Evolutionary conservation across 495 filamentous ascomycete species (phyloP).

Genomic region (Pseudomonodictys pantanalensis): DNA sequence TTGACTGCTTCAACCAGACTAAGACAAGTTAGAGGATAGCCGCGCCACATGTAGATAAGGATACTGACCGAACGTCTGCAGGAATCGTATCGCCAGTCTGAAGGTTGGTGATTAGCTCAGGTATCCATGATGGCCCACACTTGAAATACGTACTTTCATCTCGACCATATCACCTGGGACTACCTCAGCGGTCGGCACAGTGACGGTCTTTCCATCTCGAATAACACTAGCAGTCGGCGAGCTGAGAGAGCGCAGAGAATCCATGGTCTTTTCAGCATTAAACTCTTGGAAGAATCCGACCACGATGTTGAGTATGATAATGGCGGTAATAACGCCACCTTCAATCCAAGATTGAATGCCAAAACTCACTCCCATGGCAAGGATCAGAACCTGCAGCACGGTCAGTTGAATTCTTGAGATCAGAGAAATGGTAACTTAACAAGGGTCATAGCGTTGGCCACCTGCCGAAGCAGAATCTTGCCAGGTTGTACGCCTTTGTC

Average conservation of each 20-base stretch:
- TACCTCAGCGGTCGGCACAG: conserved; percentile 67
- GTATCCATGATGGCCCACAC: too few species aligned
- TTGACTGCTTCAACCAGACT: conserved; percentile 64
- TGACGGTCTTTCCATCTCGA: conserved; percentile 63
- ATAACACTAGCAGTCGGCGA: conserved; percentile 76
- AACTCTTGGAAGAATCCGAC: conserved; percentile 83
- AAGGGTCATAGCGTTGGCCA: conserved; percentile 68
- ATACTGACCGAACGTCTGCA: conserved; percentile 56
- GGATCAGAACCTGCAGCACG: conserved; percentile 62
- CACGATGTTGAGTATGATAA: conserved; percentile 76
- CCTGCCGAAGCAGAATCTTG: conserved; percentile 59
- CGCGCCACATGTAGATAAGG: neutral
- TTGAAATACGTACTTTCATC: too few species aligned
- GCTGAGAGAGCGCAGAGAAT: conserved; percentile 71
- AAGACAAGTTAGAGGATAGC: neutral
- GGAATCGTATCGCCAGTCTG: conserved; percentile 69
- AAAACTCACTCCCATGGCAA: conserved; percentile 82
- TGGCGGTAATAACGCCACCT: conserved; percentile 75
- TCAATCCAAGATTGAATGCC: conserved; percentile 78
- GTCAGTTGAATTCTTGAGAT: neutral
- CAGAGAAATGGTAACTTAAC: conserved; percentile 35
- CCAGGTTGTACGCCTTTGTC: conserved; percentile 55
- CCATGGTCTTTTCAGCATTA: conserved; percentile 81
- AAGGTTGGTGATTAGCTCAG: too few species aligned
- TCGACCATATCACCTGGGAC: conserved; percentile 80